These are phyloP conservation scores for Apiospora sp. DNA, from an alignment of 2,329 filamentous ascomycete species.

Conservation along the genomic window DNA sequence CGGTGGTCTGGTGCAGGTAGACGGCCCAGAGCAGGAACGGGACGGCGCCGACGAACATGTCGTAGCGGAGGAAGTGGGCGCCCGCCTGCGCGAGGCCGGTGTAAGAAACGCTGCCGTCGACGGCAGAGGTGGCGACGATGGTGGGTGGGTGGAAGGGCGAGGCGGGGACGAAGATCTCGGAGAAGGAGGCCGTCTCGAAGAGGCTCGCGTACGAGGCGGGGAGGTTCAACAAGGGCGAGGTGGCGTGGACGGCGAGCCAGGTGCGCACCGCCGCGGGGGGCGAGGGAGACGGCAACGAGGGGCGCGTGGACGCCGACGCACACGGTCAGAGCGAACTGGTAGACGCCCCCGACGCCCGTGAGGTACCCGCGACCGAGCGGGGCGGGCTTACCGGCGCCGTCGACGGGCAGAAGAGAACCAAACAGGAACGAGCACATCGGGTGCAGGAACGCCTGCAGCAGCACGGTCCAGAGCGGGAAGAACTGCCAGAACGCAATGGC, in stretches of 20 bases:
- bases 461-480: conserved; percentile 29
- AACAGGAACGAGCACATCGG: conserved; percentile 35
- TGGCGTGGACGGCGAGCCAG: conserved; percentile 33
- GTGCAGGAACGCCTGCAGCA: conserved; percentile 35
- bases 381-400: conserved; percentile 35
- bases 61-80: conserved; percentile 41
- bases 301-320: conserved; percentile 38
- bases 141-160: conserved; percentile 30
- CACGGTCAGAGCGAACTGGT: conserved; percentile 39
- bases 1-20: conserved; percentile 38
- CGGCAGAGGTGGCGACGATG: conserved; percentile 32
- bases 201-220: conserved; percentile 28
- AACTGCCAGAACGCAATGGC: conserved; percentile 41
- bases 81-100: neutral
- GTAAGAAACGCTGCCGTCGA: conserved; percentile 29
- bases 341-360: conserved; percentile 38
- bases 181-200: conserved; percentile 37
- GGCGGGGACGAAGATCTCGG: conserved; percentile 37
- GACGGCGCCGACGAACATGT: conserved; percentile 38
- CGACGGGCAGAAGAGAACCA: conserved; percentile 35
- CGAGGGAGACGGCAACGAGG: conserved; percentile 34
- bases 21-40: conserved; percentile 41
- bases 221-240: conserved; percentile 4
- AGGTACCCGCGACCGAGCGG: conserved; percentile 38
- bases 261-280: conserved; percentile 35